These are phyloP conservation scores for Dryas alaskensis DNA, from an alignment of 306 rosid species.

Conservation along the genomic window DNA sequence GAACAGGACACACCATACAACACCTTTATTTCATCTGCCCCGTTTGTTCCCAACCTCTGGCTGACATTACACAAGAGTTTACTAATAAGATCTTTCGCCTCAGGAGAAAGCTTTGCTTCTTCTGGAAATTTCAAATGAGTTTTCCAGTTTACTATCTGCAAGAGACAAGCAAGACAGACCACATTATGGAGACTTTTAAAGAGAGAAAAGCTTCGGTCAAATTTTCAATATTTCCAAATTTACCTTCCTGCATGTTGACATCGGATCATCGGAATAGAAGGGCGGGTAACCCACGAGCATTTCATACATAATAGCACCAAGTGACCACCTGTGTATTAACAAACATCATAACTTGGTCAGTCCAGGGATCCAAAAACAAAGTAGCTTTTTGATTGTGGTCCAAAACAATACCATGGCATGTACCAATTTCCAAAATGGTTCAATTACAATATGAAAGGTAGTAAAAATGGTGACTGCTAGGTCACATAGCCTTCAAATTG, in stretches of 20 bases:
- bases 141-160: conserved; percentile 94
- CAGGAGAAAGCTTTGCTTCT: conserved; percentile 76
- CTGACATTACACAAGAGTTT: conserved; percentile 83
- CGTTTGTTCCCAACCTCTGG: conserved; percentile 84
- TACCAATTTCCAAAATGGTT: not conserved
- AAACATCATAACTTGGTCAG: conserved; percentile 23
- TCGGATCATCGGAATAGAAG: conserved; percentile 97
- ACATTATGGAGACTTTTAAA: not conserved
- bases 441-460: not conserved
- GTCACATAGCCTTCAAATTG: no score
- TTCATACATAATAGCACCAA: conserved; percentile 99
- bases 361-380: not conserved
- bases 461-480: not conserved
- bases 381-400: not conserved
- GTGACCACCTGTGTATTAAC: conserved; percentile 82
- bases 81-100: conserved; percentile 79
- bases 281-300: conserved; percentile 98
- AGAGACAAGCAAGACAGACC: conserved; percentile 1
- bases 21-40: conserved; percentile 95
- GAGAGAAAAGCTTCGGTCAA: conserved; percentile 5
- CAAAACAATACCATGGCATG: not conserved
- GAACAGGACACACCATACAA: conserved; percentile 65
- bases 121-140: conserved; percentile 96
- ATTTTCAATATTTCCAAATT: conserved; percentile 16
- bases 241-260: conserved; percentile 98